A percentile compares a stretch with the other conserved stretches of the same genome.
Evolutionary conservation across 768 basidiomycete species (phyloP).

Genomic region (Trametopsis cervina): DNA sequence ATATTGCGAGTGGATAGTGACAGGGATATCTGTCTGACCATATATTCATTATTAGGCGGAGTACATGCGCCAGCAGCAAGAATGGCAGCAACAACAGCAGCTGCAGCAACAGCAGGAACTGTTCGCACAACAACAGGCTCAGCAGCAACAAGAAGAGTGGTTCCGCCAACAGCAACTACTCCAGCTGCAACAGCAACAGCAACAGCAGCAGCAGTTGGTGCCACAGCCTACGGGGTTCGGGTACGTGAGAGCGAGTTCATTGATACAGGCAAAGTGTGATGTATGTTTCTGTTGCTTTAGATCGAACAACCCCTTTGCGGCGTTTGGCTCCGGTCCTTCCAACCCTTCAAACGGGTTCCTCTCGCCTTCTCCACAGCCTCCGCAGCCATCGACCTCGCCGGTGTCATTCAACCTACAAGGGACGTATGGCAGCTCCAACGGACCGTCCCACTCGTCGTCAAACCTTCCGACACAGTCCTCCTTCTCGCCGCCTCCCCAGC

Average conservation of each 20-base stretch:
- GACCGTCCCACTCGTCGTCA: slow-evolving; percentile 33
- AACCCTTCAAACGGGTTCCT: slow-evolving; percentile 25
- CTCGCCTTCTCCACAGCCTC: slow-evolving; percentile 28
- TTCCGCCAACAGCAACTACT: slow-evolving; percentile 56
- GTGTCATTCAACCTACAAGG: slow-evolving; percentile 60
- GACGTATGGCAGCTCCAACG: slow-evolving; percentile 45
- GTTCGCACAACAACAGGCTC: slow-evolving; percentile 39
- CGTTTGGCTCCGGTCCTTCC: slow-evolving; percentile 14
- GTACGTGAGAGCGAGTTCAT: slow-evolving; percentile 29
- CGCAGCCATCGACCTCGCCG: slow-evolving; percentile 28
- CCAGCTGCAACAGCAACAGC: slow-evolving; percentile 46
- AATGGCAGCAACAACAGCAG: slow-evolving; percentile 50
- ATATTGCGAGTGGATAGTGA: no score
- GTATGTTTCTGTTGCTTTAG: slow-evolving; percentile 31
- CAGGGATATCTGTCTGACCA: no score
- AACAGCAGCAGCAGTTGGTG: slow-evolving; percentile 40
- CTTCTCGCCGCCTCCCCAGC: slow-evolving; percentile 31
- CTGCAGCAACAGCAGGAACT: slow-evolving; percentile 34
- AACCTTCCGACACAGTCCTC: slow-evolving; percentile 30
- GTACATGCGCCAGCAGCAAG: slow-evolving; percentile 48
- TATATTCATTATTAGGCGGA: slow-evolving; percentile 28
- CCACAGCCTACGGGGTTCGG: slow-evolving; percentile 74
- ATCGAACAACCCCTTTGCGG: slow-evolving; percentile 94
- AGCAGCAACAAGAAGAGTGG: slow-evolving; percentile 48
- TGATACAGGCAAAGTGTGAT: not conserved